Base-by-base conservation (phyloP, 2,329 filamentous ascomycete species). In the Cercospora beticola region DNA sequence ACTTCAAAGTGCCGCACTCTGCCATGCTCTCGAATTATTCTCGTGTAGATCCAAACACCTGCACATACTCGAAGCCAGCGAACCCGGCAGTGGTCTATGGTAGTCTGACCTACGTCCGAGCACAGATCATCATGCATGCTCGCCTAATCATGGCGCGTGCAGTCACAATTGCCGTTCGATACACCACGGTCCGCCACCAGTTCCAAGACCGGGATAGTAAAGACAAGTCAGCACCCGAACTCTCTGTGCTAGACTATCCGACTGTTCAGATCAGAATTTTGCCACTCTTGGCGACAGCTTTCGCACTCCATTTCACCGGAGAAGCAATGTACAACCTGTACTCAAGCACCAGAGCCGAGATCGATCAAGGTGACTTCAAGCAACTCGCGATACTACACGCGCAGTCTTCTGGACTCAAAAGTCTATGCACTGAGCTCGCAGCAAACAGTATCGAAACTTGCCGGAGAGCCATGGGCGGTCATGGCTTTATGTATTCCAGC, bases 371-470 rank as follows among this genome's bases (percentile, higher is more conserved):
- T 2, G 80, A 86, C 71, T 85, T 85, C 73, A 79, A 80, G 6
- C 79, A 80, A 2, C 75, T 86, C 28, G 83, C 84, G 1, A 81
- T 85, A 64, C 80, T 86, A 66, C 85, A 87, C 69, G 84, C 83
- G 46, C 83, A 84, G n/a, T 86, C 83, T 2, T 85, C 83, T 4
- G 84, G 84, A 1, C 72, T 87, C 67, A 86, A 86, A 73, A 86
- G 83, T 70, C 73, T 86, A 18, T 86, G 84, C 68, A 86, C 84
- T 0, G 85, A 81, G 65, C 77, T 86, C 9, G 83, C 84, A 9
- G 85, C 84, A 4, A 83, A 86, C 72, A 84, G 84, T 0, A 86
- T 86, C 62, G 84, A 86, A 72, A 85, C 81, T 0, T 86, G 84
- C 71, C 81, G 85, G 33, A 77, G 84, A 56, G 83, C 84, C 5